Conservation (phyloP, 805 yeast species). For the Zygosaccharomyces bailii region DNA sequence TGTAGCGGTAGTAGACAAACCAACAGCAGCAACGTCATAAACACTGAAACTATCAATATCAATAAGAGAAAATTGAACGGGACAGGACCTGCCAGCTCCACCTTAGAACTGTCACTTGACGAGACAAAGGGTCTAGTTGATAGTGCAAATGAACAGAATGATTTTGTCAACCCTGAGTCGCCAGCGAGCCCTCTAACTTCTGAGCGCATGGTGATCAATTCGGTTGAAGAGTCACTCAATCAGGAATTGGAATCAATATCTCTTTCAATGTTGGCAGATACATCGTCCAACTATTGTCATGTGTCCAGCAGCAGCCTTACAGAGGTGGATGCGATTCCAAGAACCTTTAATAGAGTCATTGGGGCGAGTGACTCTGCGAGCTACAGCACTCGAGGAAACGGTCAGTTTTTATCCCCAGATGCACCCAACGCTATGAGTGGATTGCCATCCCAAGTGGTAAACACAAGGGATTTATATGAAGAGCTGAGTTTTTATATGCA, state of each 20-base stretch:
- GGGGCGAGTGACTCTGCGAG: constrained; percentile 6
- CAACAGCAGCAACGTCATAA: background rate
- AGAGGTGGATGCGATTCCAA: constrained; percentile 14
- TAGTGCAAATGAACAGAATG: background rate
- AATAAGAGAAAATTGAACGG: constrained; percentile 2
- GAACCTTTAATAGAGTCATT: constrained; percentile 13
- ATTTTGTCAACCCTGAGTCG: background rate
- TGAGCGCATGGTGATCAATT: background rate
- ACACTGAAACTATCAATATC: background rate
- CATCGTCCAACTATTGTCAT: constrained; percentile 12
- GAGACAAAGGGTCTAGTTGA: background rate
- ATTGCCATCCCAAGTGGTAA: constrained; percentile 18
- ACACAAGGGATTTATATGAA: constrained; percentile 21
- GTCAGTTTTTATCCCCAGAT: background rate
- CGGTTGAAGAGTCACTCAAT: constrained; percentile 8
- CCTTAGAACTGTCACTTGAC: constrained; percentile 2
- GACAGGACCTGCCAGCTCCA: background rate
- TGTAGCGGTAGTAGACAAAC: background rate
- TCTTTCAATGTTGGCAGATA: constrained; percentile 12
- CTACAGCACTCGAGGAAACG: background rate
- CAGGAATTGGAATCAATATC: constrained; percentile 15
- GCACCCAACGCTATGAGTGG: constrained; percentile 2
- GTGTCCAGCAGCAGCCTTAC: constrained; percentile 8
- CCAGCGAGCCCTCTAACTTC: constrained; percentile 4
- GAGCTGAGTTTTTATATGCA: constrained; percentile 27